Conservation (phyloP, 2,329 filamentous ascomycete genomes). For the Didymella pomorum region DNA sequence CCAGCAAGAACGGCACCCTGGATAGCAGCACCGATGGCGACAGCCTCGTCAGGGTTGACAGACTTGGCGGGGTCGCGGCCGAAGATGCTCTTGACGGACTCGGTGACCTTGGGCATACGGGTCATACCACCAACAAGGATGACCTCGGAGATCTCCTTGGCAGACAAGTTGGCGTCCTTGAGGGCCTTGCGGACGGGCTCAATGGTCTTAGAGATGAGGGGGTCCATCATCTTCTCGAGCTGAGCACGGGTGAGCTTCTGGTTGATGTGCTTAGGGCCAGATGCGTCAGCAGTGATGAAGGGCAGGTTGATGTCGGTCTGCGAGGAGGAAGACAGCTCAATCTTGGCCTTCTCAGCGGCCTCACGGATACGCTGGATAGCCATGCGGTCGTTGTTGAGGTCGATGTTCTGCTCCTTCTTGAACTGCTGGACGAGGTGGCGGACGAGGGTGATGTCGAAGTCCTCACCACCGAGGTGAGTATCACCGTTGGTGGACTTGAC, state of each 20-base stretch:
- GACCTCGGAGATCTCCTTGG: constrained; percentile 96
- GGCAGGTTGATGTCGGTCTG: constrained; percentile 98
- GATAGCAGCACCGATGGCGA: constrained; percentile 95
- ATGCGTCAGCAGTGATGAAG: constrained; percentile 96
- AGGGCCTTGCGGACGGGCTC: constrained; percentile 96
- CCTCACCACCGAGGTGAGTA: constrained; percentile 96
- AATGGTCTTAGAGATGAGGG: constrained; percentile 83
- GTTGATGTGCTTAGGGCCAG: constrained; percentile 98
- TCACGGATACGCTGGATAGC: constrained; percentile 99
- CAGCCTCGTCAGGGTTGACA: constrained; percentile 97
- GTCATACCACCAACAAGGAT: constrained; percentile 99
- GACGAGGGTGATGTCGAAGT: constrained; percentile 95
- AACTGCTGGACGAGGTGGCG: constrained; percentile 93
- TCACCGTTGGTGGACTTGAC: constrained; percentile 99
- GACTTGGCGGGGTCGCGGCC: constrained; percentile 97
- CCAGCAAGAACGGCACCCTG: constrained; percentile 96
- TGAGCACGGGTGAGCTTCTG: constrained; percentile 89
- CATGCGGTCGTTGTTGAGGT: constrained; percentile 93
- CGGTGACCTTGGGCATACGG: constrained; percentile 97
- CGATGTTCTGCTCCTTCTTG: constrained; percentile 94
- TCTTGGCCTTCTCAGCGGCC: constrained; percentile 99
- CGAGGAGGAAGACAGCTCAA: constrained; percentile 92
- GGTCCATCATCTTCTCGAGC: constrained; percentile 91
- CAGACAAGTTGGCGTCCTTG: constrained; percentile 90
- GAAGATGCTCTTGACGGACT: constrained; percentile 97